Evolutionary conservation across 2,329 filamentous ascomycete species (phyloP), one percentile per base, ranked within the genome.

Genomic region (Lachnellula cervina): DNA sequence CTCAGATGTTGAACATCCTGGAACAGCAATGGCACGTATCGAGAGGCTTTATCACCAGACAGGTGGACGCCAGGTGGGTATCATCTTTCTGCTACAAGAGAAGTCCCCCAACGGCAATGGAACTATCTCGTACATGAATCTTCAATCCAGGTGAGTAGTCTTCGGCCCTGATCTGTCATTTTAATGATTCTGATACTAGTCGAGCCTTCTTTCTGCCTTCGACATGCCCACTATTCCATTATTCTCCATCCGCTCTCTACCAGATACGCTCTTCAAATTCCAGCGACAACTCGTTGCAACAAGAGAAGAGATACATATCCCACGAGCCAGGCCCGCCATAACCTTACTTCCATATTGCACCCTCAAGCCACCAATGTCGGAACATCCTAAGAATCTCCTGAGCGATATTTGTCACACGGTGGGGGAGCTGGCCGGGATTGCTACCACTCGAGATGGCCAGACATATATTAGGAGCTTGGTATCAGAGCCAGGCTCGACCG

Each of bases 1-100:
- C 4, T 25, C 51, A 7, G 68, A 70, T 49, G 34, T 67, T 3
- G 48, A 61, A 42, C n/a, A 43, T 35, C 35, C 47, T 5, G 21
- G 17, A 8, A 40, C 52, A n/a, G 44, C 55, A 45, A 59, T 67
- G 56, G 48, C 57, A 37, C 63, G 68, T 5, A 66, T 71, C 19
- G 67, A 70, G 47, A 62, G 66, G 46, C 57, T 71, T 3, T 66
- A 65, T 46, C 59, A 68, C 51, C 63, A 67, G n/a, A 62, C 56
- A 23, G 69, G 66, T 11, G 67, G 65, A n/a, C 55, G 55, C 7
- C 54, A 66, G 42, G 57, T 69, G 25, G 68, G 66, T 5, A 64
- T 71, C 23, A 43, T 70, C 8, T 70, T 70, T 43, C 58, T 71
- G 6, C 57, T 71, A 4, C 59, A 62, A 34, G 65, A 65, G 47